These are phyloP conservation scores for Prunus yedoensis DNA, from an alignment of 331 rosid genomes.

Conservation along the genomic window DNA sequence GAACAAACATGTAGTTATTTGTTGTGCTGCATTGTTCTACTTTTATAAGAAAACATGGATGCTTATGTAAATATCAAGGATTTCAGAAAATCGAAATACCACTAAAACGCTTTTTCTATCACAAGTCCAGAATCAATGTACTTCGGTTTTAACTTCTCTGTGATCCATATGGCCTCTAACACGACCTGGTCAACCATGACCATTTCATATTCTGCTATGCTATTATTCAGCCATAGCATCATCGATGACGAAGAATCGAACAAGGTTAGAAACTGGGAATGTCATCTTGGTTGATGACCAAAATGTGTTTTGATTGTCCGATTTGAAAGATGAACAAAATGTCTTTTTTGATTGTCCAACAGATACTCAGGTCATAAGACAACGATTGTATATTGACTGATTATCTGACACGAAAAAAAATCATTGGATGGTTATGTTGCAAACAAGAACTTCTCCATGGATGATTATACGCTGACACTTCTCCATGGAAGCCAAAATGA, in stretches of 20 bases:
- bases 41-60: not conserved
- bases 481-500: not conserved
- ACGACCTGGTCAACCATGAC: conserved; percentile 15
- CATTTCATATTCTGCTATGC: conserved; percentile 3
- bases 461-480: not conserved
- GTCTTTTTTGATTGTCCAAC: conserved; percentile 22
- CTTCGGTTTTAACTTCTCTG: not conserved
- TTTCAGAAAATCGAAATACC: too few species aligned
- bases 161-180: conserved; percentile 13
- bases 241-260: not conserved
- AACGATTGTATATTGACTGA: not conserved
- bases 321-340: too few species aligned
- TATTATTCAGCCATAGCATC: conserved; percentile 19
- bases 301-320: not conserved
- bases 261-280: conserved; percentile 15
- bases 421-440: not conserved
- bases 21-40: too few species aligned
- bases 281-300: conserved; percentile 11
- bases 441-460: not conserved
- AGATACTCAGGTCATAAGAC: conserved; percentile 23
- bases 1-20: too few species aligned
- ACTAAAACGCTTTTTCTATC: not conserved
- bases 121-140: not conserved
- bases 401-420: not conserved
- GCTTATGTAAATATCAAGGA: not conserved